These are phyloP conservation scores for Neurospora sp. DNA, from an alignment of 495 filamentous ascomycete genomes.

Conservation along the genomic window DNA sequence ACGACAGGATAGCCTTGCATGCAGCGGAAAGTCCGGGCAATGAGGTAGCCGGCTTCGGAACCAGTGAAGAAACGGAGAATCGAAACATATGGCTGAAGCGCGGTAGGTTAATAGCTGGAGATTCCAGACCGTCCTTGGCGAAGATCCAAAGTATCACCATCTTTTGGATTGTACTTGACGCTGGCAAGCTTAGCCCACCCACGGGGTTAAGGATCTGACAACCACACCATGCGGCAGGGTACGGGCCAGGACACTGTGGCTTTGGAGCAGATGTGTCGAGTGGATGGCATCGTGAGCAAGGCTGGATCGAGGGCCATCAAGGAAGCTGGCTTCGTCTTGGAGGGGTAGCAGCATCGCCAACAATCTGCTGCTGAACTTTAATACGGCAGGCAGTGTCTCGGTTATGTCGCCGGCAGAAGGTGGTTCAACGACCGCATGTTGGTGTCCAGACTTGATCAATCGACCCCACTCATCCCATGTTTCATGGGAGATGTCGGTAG, in stretches of 20 bases:
- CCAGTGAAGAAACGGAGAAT: neutral
- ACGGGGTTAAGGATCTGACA: neutral
- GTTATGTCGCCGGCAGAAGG: neutral
- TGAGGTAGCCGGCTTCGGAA: neutral
- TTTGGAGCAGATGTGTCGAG: neutral
- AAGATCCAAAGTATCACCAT: neutral
- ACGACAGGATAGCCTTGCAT: neutral
- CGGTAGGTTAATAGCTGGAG: neutral
- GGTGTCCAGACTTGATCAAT: neutral
- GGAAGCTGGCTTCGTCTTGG: no score
- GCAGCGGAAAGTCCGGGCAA: neutral
- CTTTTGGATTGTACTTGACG: neutral
- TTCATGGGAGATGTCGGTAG: neutral
- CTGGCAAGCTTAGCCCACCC: neutral
- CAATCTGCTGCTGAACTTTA: no score
- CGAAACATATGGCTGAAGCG: neutral
- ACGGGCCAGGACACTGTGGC: neutral
- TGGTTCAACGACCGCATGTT: neutral
- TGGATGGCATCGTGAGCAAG: neutral
- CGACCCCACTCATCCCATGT: neutral
- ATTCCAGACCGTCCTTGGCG: neutral
- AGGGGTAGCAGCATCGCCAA: no score
- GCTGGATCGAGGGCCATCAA: no score
- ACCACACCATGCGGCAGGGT: neutral
- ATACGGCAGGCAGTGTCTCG: no score